phyloP scores from a whole-genome alignment of 208 protist genomes.

The Acanthamoeba sp. region DNA sequence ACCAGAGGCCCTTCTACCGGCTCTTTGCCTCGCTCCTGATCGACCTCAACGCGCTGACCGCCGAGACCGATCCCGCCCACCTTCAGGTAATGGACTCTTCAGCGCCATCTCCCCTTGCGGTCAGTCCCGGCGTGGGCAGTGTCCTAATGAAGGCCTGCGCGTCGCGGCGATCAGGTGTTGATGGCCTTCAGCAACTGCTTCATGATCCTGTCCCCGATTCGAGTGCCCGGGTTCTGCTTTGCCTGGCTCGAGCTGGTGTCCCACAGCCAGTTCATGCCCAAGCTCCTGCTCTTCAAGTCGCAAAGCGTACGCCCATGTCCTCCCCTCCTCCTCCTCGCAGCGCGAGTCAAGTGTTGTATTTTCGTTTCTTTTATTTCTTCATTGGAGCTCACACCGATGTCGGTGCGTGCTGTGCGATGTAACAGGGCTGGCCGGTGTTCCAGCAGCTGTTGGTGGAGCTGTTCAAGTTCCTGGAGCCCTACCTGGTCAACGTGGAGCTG shows the following conservation, averaged over 20 bases:
- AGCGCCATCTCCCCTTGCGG: not conserved
- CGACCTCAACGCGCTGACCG: constrained; percentile 88
- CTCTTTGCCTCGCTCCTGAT: constrained; percentile 95
- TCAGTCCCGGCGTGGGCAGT: too few relatives aligned
- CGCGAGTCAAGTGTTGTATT: not conserved
- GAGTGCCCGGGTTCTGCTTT: constrained; percentile 98
- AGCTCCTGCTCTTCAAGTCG: constrained; percentile 91
- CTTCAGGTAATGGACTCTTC: constrained; percentile 71
- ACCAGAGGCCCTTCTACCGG: constrained; percentile 98
- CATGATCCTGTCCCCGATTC: constrained; percentile 92
- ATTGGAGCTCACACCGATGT: not conserved
- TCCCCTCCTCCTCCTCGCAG: not conserved
- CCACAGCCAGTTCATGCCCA: constrained; percentile 98
- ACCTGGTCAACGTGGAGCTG: constrained; percentile 87
- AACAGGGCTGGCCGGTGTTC: constrained; percentile 89
- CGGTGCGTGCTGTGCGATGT: not conserved
- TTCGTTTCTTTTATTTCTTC: too few relatives aligned
- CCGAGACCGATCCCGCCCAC: constrained; percentile 81
- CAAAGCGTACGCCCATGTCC: constrained; percentile 66
- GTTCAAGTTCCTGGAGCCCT: constrained; percentile 92
- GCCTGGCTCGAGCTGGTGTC: constrained; percentile 98
- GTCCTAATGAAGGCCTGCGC: too few relatives aligned
- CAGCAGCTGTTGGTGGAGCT: constrained; percentile 90
- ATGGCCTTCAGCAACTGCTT: constrained; percentile 93
- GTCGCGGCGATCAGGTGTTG: constrained; percentile 90